Evolutionary conservation across 2,329 filamentous ascomycete genomes (phyloP), one percentile per base, ranked within the genome.

Genomic region (Aspergillus sp.): DNA sequence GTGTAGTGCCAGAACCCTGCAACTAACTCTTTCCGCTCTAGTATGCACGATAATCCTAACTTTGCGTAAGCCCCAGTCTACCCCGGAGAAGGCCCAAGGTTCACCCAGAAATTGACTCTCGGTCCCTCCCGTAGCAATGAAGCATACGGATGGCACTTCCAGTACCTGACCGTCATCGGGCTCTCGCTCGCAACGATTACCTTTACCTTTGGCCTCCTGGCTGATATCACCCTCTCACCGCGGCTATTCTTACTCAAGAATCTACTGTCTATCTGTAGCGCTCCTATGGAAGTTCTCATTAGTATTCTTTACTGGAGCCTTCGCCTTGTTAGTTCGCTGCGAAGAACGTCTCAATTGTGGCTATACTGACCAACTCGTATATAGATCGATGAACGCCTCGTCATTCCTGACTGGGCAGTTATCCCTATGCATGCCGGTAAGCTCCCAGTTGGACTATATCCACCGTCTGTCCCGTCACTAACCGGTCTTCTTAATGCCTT

Each of bases 81-180:
- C 19, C 14, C 24, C 15, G 8, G 15, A 27, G 9, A 27, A 27
- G 21, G 19, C n/a, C 35, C 45, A 39, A 39, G 41, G 51, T 12
- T 39, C 19, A 21, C 19, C 46, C n/a, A n/a, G 17, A 53, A 33
- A 57, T 51, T 63, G 43, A 59, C 61, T 54, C 50, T 61, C 27
- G 59, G 51, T 35, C 7, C 27, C 51, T n/a, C 15, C 52, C 46
- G 23, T 58, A 84, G 79, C 43, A 86, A 83, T 63, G 76, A 83
- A 14, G 82, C 83, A 37, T 87, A 85, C 70, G 85, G 85, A 64
- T 87, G 85, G 84, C 85, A 88, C 67, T 80, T 87, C 60, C 85
- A 87, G 73, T 87, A 85, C 67, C 76, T 87, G 21, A 87, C 85
- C 59, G 85, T 86, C 64, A 81, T 88, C 64, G 85, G 85, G 44